Percentiles rank a stretch among this genome's conserved stretches.
Evolutionary conservation across 345 rosid species (phyloP).

Genomic region (Bruguiera gymnorhiza): DNA sequence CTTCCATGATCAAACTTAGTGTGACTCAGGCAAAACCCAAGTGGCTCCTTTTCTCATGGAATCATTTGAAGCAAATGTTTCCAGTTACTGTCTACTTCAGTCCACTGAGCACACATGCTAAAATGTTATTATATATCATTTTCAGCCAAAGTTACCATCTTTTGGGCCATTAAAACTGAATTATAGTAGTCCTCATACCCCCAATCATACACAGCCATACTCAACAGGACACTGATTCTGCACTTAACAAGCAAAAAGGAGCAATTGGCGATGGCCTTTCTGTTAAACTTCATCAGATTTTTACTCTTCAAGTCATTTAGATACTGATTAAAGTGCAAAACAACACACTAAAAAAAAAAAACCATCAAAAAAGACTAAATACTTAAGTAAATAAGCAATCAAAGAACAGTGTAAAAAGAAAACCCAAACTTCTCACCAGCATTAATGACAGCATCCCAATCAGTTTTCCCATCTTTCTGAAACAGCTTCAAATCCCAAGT

Average conservation of each 20-base stretch:
- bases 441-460: conserved; percentile 93
- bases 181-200: too few species aligned
- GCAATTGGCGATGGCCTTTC: too few species aligned
- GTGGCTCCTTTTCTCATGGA: too few species aligned
- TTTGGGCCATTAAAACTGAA: too few species aligned
- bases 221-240: too few species aligned
- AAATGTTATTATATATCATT: too few species aligned
- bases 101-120: background rate
- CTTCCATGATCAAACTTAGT: background rate
- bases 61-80: background rate
- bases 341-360: background rate
- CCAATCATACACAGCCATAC: too few species aligned
- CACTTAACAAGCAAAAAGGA: too few species aligned
- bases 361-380: background rate
- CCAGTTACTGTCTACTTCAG: background rate
- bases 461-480: conserved; percentile 53
- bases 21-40: background rate
- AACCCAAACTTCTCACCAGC: conserved; percentile 51
- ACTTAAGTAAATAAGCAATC: background rate
- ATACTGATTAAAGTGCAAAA: background rate
- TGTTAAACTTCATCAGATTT: too few species aligned
- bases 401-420: background rate
- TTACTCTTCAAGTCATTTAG: too few species aligned
- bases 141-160: too few species aligned
- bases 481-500: conserved; percentile 91